Percentiles rank a stretch among this genome's conserved stretches.
Evolutionary conservation across 495 filamentous ascomycete species (phyloP).

Genomic region (Aspergillus nidulans): DNA sequence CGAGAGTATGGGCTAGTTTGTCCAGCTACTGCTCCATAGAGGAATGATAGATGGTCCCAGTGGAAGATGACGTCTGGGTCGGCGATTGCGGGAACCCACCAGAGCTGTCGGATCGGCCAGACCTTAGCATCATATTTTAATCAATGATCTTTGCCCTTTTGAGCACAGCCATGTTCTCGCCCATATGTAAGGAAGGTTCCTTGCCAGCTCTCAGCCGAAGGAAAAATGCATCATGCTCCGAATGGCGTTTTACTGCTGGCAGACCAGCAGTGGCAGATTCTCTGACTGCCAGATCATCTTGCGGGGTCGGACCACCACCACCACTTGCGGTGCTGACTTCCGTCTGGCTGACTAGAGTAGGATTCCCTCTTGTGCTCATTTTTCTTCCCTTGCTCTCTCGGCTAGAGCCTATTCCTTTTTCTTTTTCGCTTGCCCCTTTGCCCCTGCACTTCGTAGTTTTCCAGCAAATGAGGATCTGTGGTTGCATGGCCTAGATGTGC

Average conservation of each 20-base stretch:
- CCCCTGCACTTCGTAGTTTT: slow-evolving; percentile 2
- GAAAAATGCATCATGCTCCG: background rate
- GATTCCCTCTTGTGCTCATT: background rate
- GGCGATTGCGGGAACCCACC: background rate
- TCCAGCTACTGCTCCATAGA: too few relatives aligned
- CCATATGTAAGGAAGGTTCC: background rate
- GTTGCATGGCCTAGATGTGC: slow-evolving; percentile 1
- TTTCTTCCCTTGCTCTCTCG: background rate
- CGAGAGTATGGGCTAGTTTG: background rate
- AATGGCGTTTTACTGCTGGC: background rate
- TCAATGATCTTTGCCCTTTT: background rate
- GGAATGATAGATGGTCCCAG: background rate
- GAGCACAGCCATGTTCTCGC: background rate
- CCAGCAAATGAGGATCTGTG: slow-evolving; percentile 2
- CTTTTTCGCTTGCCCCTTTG: slow-evolving; percentile 3
- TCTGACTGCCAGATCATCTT: slow-evolving; percentile 7
- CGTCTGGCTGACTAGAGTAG: slow-evolving; percentile 3
- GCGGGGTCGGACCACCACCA: slow-evolving; percentile 6
- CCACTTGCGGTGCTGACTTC: background rate
- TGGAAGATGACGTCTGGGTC: background rate
- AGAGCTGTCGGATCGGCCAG: background rate
- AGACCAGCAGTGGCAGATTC: background rate
- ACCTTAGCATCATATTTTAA: background rate
- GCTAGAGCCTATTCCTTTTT: background rate
- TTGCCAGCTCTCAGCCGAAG: background rate